These are phyloP conservation scores for Cafeteria roenbergensis DNA, from an alignment of 108 stramenopile species.

Conservation along the genomic window DNA sequence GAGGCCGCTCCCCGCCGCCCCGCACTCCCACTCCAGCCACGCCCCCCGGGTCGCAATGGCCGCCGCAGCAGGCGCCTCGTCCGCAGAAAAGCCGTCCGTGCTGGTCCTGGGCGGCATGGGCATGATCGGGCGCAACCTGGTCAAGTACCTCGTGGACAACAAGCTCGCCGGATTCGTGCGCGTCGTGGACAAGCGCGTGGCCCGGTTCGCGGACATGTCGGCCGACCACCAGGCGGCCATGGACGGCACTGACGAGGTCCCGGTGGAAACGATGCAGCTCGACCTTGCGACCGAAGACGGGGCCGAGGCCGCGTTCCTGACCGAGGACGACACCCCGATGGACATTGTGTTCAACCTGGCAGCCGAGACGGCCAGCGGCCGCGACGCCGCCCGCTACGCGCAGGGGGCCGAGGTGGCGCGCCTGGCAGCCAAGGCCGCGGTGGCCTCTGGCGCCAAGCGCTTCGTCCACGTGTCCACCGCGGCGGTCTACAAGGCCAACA, in stretches of 20 bases:
- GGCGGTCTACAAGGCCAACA: not conserved
- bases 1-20: no score
- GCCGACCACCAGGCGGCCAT: not conserved
- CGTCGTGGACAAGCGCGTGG: not conserved
- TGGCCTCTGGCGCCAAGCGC: not conserved
- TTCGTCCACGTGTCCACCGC: not conserved
- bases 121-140: not conserved
- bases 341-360: constrained; percentile 1
- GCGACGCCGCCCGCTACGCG: not conserved
- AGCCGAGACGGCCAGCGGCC: not conserved
- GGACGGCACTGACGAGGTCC: no score
- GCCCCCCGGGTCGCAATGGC: no score
- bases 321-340: not conserved
- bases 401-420: not conserved
- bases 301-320: not conserved
- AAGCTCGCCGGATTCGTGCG: not conserved
- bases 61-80: not conserved
- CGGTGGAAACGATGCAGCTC: not conserved
- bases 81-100: not conserved
- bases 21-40: no score
- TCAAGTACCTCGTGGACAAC: constrained; percentile 4
- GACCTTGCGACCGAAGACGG: not conserved
- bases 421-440: not conserved
- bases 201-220: no score
- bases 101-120: not conserved